Evolutionary conservation across 768 basidiomycete genomes (phyloP).

Genomic region (Kwoniella botswanensis): DNA sequence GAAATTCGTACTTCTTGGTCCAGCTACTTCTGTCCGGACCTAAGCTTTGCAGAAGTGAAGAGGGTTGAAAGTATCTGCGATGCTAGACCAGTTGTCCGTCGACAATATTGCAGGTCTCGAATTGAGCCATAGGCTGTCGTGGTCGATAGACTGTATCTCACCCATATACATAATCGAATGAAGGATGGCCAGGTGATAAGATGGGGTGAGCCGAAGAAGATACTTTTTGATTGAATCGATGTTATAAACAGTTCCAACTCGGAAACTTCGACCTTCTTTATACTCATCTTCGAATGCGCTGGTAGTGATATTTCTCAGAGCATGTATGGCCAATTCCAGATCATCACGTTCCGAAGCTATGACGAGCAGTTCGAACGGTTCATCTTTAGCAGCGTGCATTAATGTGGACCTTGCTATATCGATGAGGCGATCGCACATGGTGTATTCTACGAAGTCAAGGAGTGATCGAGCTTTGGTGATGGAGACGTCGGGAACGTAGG

Average conservation of each 20-base stretch:
- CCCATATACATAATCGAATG: neutral
- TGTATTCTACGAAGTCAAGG: neutral
- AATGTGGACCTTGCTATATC: constrained; percentile 1
- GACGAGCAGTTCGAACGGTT: constrained; percentile 13
- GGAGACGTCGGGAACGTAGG: neutral
- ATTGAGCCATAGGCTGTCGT: neutral
- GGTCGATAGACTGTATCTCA: neutral
- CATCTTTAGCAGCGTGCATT: constrained; percentile 1
- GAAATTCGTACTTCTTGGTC: no score
- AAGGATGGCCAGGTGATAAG: constrained; percentile 8
- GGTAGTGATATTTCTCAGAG: neutral
- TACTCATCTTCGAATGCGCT: neutral
- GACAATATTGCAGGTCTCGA: neutral
- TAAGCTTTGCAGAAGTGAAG: neutral
- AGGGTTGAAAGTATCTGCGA: constrained; percentile 9
- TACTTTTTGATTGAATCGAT: neutral
- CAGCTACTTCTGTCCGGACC: no score
- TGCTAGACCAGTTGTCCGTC: neutral
- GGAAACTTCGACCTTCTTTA: neutral
- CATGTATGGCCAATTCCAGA: constrained; percentile 1
- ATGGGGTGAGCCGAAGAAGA: neutral
- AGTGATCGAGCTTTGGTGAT: neutral
- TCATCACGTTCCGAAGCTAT: constrained; percentile 13
- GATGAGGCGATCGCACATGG: constrained; percentile 5
- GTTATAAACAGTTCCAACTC: neutral